A percentile compares a stretch with the other conserved stretches of the same genome.
Evolutionary conservation across 2,329 filamentous ascomycete genomes (phyloP).

Genomic region (Arthrobotrys pseudoclavata): DNA sequence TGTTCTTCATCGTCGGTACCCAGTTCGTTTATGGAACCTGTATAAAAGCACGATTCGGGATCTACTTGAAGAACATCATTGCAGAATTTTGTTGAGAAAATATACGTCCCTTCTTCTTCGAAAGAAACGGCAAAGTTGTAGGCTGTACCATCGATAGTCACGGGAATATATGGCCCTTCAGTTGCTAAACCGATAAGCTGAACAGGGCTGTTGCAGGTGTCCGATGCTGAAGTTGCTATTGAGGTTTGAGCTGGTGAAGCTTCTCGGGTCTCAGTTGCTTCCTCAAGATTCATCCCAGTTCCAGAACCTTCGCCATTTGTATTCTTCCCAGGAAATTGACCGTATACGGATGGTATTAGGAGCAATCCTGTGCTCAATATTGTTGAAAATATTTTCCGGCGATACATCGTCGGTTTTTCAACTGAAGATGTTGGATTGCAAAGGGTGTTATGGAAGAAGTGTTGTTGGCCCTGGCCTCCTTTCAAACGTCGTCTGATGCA

Average conservation of each 20-base stretch:
- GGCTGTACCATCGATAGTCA: background rate
- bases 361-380: constrained; percentile 36
- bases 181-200: constrained; percentile 22
- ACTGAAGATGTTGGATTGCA: constrained; percentile 37
- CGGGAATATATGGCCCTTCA: constrained; percentile 38
- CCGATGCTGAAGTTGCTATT: background rate
- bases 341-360: constrained; percentile 25
- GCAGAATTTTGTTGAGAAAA: constrained; percentile 43
- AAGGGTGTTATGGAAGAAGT: constrained; percentile 37
- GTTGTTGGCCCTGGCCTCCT: constrained; percentile 46
- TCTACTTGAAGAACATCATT: background rate
- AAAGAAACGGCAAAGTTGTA: constrained; percentile 38
- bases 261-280: constrained; percentile 8
- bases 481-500: constrained; percentile 30
- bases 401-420: constrained; percentile 43
- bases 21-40: background rate
- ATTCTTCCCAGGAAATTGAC: constrained; percentile 46
- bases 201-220: constrained; percentile 13
- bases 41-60: background rate
- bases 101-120: constrained; percentile 32
- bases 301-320: constrained; percentile 18
- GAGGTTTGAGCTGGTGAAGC: constrained; percentile 23
- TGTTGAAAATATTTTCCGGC: constrained; percentile 43
- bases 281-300: background rate
- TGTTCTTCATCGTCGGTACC: background rate